Conservation (phyloP, 768 basidiomycete species). For the Bullera alba region DNA sequence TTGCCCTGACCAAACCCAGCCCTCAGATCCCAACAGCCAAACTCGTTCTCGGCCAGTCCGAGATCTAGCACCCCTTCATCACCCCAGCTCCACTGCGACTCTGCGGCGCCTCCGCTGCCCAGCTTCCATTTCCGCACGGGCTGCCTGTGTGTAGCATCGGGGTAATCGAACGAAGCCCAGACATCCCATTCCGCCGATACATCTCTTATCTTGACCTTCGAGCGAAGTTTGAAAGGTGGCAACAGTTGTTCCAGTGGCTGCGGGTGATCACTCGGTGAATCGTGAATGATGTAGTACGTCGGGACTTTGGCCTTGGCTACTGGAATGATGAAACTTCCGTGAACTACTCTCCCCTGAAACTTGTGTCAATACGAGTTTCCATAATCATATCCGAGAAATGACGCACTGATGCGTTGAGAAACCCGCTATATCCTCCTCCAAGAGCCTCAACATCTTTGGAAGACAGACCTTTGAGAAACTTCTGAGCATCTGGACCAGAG, state of each 20-base stretch:
- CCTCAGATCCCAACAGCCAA: slow-evolving; percentile 45
- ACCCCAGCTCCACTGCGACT: slow-evolving; percentile 61
- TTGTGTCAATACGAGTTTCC: neutral
- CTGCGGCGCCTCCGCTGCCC: slow-evolving; percentile 67
- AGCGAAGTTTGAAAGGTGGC: slow-evolving; percentile 73
- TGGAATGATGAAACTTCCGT: slow-evolving; percentile 81
- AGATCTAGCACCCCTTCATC: slow-evolving; percentile 54
- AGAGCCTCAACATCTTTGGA: slow-evolving; percentile 53
- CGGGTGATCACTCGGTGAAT: slow-evolving; percentile 40
- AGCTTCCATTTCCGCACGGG: slow-evolving; percentile 49
- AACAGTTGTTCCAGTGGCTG: slow-evolving; percentile 47
- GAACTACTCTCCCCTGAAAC: slow-evolving; percentile 72
- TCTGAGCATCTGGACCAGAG: slow-evolving; percentile 68
- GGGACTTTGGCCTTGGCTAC: slow-evolving; percentile 40
- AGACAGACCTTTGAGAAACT: slow-evolving; percentile 71
- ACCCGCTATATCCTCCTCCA: slow-evolving; percentile 61
- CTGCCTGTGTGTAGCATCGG: neutral
- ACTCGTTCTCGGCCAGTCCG: slow-evolving; percentile 34
- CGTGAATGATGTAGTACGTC: slow-evolving; percentile 55
- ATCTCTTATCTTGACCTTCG: slow-evolving; percentile 76
- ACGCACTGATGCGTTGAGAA: slow-evolving; percentile 71
- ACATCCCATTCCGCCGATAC: slow-evolving; percentile 70
- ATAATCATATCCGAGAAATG: neutral
- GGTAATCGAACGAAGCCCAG: slow-evolving; percentile 80
- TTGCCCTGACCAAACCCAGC: slow-evolving; percentile 48